phyloP scores from a whole-genome alignment of 495 filamentous ascomycete genomes.

The Collariella sp. region DNA sequence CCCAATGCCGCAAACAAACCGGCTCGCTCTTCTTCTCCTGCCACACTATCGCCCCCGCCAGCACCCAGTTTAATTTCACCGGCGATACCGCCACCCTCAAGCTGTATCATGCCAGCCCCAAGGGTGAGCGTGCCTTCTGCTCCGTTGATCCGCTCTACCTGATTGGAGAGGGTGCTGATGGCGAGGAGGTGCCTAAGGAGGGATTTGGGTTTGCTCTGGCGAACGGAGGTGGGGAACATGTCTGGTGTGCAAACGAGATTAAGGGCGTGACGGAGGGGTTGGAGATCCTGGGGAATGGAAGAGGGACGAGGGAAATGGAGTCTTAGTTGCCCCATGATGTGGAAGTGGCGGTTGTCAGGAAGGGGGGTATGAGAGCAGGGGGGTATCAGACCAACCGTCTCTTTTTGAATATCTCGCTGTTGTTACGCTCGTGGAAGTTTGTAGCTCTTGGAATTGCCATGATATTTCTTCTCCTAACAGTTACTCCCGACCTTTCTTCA shows the following conservation, averaged over 20 bases:
- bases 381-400: not conserved
- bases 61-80: slow-evolving; percentile 17
- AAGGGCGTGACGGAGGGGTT: slow-evolving; percentile 30
- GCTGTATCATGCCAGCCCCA: slow-evolving; percentile 22
- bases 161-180: slow-evolving; percentile 24
- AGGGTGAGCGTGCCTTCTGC: slow-evolving; percentile 31
- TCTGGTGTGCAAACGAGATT: slow-evolving; percentile 32
- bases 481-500: not conserved
- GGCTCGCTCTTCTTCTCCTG: slow-evolving; percentile 27
- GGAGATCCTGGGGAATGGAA: slow-evolving; percentile 6
- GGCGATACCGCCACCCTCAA: slow-evolving; percentile 20
- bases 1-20: slow-evolving; percentile 32
- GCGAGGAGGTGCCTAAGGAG: slow-evolving; percentile 13
- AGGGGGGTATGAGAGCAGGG: not conserved
- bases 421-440: too few relatives aligned
- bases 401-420: not conserved
- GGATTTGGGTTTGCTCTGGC: slow-evolving; percentile 29
- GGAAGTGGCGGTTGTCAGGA: not conserved
- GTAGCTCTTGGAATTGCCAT: too few relatives aligned
- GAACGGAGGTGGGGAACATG: slow-evolving; percentile 15
- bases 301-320: not conserved
- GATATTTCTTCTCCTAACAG: too few relatives aligned
- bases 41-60: slow-evolving; percentile 12
- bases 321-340: not conserved
- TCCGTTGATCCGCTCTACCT: slow-evolving; percentile 30